These are phyloP conservation scores for Aspergillus sojae DNA, from an alignment of 2,329 filamentous ascomycete genomes.

Conservation along the genomic window DNA sequence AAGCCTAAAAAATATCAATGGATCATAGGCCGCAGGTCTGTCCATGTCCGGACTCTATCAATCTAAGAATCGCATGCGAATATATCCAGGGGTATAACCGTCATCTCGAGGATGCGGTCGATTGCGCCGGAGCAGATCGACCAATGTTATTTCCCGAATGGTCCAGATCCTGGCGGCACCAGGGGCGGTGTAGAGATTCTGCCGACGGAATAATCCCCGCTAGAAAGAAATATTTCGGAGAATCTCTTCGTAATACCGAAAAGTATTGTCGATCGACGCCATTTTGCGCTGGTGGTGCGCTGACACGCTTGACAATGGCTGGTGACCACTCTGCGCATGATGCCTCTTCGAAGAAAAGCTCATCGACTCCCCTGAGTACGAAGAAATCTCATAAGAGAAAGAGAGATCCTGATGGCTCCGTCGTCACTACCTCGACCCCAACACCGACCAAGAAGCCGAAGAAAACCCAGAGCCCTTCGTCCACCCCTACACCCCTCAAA, in stretches of 20 bases:
- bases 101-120: neutral
- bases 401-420: constrained; percentile 32
- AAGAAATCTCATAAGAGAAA: constrained; percentile 38
- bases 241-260: constrained; percentile 24
- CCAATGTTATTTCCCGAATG: constrained; percentile 11
- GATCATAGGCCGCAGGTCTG: neutral
- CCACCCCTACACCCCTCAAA: constrained; percentile 29
- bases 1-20: constrained; percentile 15
- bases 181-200: constrained; percentile 25
- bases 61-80: neutral
- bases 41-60: constrained; percentile 24
- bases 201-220: constrained; percentile 30
- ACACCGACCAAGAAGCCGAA: constrained; percentile 44
- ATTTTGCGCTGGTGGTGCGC: constrained; percentile 13
- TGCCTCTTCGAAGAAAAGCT: constrained; percentile 40
- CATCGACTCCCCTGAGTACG: constrained; percentile 22
- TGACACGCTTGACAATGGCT: constrained; percentile 43
- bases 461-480: constrained; percentile 26
- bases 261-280: constrained; percentile 15
- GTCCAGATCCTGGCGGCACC: constrained; percentile 23
- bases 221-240: constrained; percentile 25
- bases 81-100: neutral
- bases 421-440: constrained; percentile 26
- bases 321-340: constrained; percentile 51
- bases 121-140: neutral